A percentile compares a stretch with the other conserved stretches of the same genome.
These are phyloP conservation scores for Isatis lusitanica DNA, from an alignment of 441 rosid species.

Conservation along the genomic window DNA sequence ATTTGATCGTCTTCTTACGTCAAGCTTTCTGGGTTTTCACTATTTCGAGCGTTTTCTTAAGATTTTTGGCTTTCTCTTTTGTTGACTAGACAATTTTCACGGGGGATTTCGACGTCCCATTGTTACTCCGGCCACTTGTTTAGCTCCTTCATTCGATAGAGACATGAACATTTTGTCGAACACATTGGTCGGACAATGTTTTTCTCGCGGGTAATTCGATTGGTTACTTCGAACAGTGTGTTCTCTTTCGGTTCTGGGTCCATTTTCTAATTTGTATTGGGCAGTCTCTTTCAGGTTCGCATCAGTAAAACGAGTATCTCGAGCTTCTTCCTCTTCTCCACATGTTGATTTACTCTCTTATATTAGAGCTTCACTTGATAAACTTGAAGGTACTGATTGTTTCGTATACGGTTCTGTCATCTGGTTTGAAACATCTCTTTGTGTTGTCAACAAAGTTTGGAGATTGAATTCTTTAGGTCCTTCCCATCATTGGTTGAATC, in stretches of 20 bases:
- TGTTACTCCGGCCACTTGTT: slow-evolving; percentile 24
- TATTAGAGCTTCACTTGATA: slow-evolving; percentile 49
- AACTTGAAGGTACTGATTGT: slow-evolving; percentile 53
- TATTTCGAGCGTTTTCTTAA: background rate
- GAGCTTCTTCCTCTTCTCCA: slow-evolving; percentile 35
- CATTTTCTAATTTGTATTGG: slow-evolving; percentile 44
- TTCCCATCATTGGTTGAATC: slow-evolving; percentile 79
- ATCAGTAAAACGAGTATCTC: slow-evolving; percentile 47
- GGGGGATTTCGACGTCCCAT: slow-evolving; percentile 24
- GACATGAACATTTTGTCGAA: slow-evolving; percentile 11
- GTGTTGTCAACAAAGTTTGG: slow-evolving; percentile 12
- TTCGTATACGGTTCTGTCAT: background rate
- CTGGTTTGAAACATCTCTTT: background rate
- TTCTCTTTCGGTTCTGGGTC: background rate
- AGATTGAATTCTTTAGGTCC: slow-evolving; percentile 50
- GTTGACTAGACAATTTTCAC: slow-evolving; percentile 38
- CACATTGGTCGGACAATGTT: slow-evolving; percentile 28
- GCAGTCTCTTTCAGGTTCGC: slow-evolving; percentile 67
- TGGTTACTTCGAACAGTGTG: background rate
- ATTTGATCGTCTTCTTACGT: background rate
- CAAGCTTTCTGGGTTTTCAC: slow-evolving; percentile 17
- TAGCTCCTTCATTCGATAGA: slow-evolving; percentile 26
- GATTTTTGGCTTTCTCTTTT: background rate
- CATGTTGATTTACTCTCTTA: slow-evolving; percentile 48
- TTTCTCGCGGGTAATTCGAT: slow-evolving; percentile 45